A percentile compares a stretch with the other conserved stretches of the same genome.
phyloP scores from a whole-genome alignment of 179 eudicot species.

The Patellifolia procumbens region DNA sequence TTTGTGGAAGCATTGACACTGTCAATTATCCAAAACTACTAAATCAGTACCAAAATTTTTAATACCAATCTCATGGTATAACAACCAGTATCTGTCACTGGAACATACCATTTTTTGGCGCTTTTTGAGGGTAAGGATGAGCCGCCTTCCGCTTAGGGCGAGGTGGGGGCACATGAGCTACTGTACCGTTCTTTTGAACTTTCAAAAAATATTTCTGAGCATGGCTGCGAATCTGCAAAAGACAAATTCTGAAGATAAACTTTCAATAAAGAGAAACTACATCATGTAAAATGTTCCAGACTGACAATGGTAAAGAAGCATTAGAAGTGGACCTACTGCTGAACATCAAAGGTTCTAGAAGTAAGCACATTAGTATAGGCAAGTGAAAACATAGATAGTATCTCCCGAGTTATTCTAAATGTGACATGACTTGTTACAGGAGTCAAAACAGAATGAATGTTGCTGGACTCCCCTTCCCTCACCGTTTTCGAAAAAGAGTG shows the following conservation, averaged over 20 bases:
- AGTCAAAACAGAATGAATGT: too few relatives aligned
- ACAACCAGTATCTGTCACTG: not conserved
- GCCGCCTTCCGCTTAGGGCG: constrained; percentile 89
- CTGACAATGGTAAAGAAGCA: not conserved
- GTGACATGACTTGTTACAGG: too few relatives aligned
- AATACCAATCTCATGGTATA: constrained; percentile 11
- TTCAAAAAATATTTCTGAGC: constrained; percentile 93
- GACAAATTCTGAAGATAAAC: constrained; percentile 10
- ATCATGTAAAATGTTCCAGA: not conserved
- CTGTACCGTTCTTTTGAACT: constrained; percentile 87
- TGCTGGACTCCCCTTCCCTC: too few relatives aligned
- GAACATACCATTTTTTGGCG: constrained; percentile 67
- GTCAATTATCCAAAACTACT: constrained; percentile 21
- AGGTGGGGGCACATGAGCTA: constrained; percentile 95
- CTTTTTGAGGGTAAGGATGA: constrained; percentile 93
- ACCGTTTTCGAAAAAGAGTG: too few relatives aligned
- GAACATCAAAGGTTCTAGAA: not conserved
- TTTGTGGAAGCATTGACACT: constrained; percentile 57
- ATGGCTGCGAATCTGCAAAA: constrained; percentile 85
- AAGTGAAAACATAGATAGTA: too few relatives aligned
- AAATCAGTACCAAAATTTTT: constrained; percentile 23
- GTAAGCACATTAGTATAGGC: too few relatives aligned
- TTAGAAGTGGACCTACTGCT: not conserved
- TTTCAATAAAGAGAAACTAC: not conserved
- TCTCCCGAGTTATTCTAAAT: too few relatives aligned